Evolutionary conservation across 768 basidiomycete genomes (phyloP).

Genomic region (Podaxis mareebaensis): DNA sequence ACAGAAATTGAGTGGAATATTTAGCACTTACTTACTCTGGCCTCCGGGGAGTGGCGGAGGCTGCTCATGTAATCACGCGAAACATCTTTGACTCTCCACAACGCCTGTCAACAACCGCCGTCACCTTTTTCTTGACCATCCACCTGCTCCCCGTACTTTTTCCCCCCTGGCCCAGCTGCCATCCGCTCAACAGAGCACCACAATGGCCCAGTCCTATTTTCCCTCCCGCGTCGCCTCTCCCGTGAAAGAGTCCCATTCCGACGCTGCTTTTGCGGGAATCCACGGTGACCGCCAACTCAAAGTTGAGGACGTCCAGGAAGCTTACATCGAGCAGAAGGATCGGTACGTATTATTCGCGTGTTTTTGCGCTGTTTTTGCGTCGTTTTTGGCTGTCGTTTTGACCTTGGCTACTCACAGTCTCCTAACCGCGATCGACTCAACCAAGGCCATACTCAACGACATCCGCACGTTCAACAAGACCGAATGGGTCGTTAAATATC

Average conservation of each 20-base stretch:
- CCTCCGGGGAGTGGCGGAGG: background rate
- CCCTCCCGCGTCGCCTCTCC: conserved; percentile 37
- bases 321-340: conserved; percentile 74
- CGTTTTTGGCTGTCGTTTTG: conserved; percentile 10
- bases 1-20: background rate
- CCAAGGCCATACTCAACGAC: conserved; percentile 66
- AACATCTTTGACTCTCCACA: background rate
- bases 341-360: conserved; percentile 46
- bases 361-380: background rate
- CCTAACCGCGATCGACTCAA: conserved; percentile 72
- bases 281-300: conserved; percentile 47
- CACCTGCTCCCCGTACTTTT: too few species aligned
- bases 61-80: conserved; percentile 4
- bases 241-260: conserved; percentile 25
- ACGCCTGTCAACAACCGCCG: too few species aligned
- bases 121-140: too few species aligned
- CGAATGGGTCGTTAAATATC: conserved; percentile 90
- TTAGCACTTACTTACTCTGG: background rate
- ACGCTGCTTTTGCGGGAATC: conserved; percentile 29
- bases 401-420: conserved; percentile 45
- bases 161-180: background rate
- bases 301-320: conserved; percentile 74
- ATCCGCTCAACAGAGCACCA: conserved; percentile 7
- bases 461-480: conserved; percentile 81
- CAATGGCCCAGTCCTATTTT: conserved; percentile 46